Base-by-base conservation (phyloP, 208 protist species). In the Leishmania aethiopica region DNA sequence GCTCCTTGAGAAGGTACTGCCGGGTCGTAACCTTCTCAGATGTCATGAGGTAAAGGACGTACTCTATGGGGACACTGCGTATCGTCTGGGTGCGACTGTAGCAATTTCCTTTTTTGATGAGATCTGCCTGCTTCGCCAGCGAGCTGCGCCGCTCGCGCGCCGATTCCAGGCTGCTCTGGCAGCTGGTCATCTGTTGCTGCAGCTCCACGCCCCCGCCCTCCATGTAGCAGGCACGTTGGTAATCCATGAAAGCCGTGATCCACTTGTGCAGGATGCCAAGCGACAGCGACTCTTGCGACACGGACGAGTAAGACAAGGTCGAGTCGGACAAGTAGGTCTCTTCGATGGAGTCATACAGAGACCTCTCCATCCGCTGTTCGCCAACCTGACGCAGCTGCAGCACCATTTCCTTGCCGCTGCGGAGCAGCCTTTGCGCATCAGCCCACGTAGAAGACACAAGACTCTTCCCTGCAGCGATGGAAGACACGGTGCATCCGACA, bases 201-300 rank as follows among this genome's bases (percentile, higher is more conserved):
- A 89, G 59, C 77, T 88, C 86, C 51, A 81, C 73, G 49, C 81
- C 69, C 42, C 84, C 79, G 55, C 84, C 83, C 53, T 81, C 73
- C 70, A 88, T 84, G 78, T 87, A 90, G 42, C 77, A 81, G 5
- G 81, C 76, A 7, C 82, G 75, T 59, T 93, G 88, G 75, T 86
- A 88, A 51, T 91, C 88, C 67, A 91, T 81, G n/a, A 89, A 83
- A n/a, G 90, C 86, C 15, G 88, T 90, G 64, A 93, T 76, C 88
- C 88, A 93, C 60, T 91, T 88, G 75, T 93, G 83, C 73, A 93
- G 70, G 6, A 84, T 66, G 49, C 75, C 81, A 35, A 91, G 37
- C 19, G 45, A 53, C n/a, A 69, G 84, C 49, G 88, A 85, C 25
- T 85, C 81, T 53, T 80, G 80, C 32, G 55, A 73, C 13, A 77